These are phyloP conservation scores for Trametes cubensis DNA, from an alignment of 768 basidiomycete genomes.

Conservation along the genomic window DNA sequence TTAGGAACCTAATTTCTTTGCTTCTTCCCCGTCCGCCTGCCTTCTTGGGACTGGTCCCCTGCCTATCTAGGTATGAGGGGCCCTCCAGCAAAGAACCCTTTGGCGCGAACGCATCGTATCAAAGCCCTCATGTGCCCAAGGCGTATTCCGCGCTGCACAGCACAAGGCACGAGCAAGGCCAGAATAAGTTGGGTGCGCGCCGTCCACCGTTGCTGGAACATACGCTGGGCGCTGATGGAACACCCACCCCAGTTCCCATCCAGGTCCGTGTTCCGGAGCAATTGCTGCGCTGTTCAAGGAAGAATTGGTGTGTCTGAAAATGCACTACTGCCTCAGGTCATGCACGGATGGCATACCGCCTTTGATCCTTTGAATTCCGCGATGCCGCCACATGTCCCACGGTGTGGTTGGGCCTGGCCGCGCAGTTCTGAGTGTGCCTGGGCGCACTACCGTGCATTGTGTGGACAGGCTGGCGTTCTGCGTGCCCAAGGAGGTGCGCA, in stretches of 20 bases:
- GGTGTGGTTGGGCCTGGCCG: not conserved
- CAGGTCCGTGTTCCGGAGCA: slow-evolving; percentile 8
- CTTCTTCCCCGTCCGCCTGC: slow-evolving; percentile 9
- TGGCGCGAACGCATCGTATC: not conserved
- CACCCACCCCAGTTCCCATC: not conserved
- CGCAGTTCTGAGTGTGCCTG: not conserved
- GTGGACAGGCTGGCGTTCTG: not conserved
- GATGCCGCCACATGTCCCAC: slow-evolving; percentile 10
- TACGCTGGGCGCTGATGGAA: not conserved
- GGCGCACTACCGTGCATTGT: not conserved
- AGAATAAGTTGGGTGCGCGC: slow-evolving; percentile 5
- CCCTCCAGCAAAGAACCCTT: not conserved
- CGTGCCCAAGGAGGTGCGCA: not conserved
- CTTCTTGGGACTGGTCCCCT: not conserved
- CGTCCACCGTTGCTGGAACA: slow-evolving; percentile 7
- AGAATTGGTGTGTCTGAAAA: not conserved
- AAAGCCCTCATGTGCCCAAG: not conserved
- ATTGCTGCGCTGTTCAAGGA: not conserved
- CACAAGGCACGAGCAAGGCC: not conserved
- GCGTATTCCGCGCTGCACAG: not conserved
- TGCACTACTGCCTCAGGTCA: slow-evolving; percentile 7
- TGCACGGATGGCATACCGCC: slow-evolving; percentile 12
- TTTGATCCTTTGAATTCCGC: slow-evolving; percentile 9
- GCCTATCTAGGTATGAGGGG: slow-evolving; percentile 14
- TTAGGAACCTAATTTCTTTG: slow-evolving; percentile 12